phyloP scores from a whole-genome alignment of 495 filamentous ascomycete species.

The Penicillium argentinense region DNA sequence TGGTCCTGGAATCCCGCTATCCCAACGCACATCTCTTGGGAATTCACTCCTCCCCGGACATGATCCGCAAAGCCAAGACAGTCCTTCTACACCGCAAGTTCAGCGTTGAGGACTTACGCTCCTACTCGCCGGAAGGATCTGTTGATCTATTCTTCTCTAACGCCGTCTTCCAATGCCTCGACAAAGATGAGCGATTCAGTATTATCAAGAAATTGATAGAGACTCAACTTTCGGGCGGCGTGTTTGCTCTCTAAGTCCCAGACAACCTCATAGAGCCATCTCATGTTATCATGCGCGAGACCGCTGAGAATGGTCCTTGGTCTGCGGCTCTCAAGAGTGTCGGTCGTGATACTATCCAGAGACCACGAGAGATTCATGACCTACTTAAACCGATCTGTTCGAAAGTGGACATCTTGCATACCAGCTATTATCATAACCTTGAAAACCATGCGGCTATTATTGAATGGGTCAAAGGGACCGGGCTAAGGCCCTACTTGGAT shows the following conservation, averaged over 20 bases:
- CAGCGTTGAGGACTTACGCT: constrained; percentile 34
- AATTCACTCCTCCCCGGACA: constrained; percentile 54
- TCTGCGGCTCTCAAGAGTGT: constrained; percentile 26
- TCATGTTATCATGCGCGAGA: constrained; percentile 49
- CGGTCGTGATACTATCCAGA: constrained; percentile 48
- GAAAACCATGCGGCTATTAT: constrained; percentile 46
- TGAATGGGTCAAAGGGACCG: constrained; percentile 58
- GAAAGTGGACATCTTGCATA: constrained; percentile 50
- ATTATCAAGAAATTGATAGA: constrained; percentile 41
- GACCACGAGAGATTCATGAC: constrained; percentile 46
- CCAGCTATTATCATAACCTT: constrained; percentile 51
- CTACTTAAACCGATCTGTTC: constrained; percentile 39
- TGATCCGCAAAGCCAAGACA: constrained; percentile 47
- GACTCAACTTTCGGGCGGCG: constrained; percentile 38
- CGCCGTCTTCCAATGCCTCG: constrained; percentile 57
- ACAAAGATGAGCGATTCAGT: constrained; percentile 35
- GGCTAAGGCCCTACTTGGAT: constrained; percentile 51
- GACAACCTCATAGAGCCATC: constrained; percentile 50
- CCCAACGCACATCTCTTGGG: constrained; percentile 46
- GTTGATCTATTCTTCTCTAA: constrained; percentile 54
- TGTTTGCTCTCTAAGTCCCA: constrained; percentile 56
- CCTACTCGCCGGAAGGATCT: constrained; percentile 30
- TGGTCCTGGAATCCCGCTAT: constrained; percentile 40
- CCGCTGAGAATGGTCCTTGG: constrained; percentile 41
- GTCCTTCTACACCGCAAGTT: constrained; percentile 36